A percentile compares a stretch with the other conserved stretches of the same genome.
phyloP scores from a whole-genome alignment of 495 filamentous ascomycete species.

The Penicillium cataractarum region DNA sequence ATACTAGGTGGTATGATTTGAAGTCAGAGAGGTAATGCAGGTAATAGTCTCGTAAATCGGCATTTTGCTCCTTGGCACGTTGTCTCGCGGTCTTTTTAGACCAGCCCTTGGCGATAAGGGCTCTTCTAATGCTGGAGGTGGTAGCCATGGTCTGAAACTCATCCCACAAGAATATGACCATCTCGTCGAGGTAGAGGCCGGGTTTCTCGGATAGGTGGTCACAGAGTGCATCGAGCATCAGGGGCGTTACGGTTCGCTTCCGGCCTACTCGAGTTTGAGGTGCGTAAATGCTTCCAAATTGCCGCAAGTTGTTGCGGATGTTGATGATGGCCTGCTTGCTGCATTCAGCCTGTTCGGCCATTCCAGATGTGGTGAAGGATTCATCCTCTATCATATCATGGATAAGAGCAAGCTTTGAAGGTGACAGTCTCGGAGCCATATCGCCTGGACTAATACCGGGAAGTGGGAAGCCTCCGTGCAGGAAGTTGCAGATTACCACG shows the following conservation, averaged over 20 bases:
- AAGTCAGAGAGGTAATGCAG: neutral
- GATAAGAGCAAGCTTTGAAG: too few relatives aligned
- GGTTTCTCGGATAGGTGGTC: neutral
- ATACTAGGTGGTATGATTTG: neutral
- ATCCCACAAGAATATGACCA: neutral
- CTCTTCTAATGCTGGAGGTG: constrained; percentile 4
- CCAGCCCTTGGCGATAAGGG: too few relatives aligned
- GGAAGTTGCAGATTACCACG: too few relatives aligned
- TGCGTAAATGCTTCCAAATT: neutral
- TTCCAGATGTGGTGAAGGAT: too few relatives aligned
- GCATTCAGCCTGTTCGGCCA: too few relatives aligned
- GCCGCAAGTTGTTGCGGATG: neutral
- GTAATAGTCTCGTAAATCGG: neutral
- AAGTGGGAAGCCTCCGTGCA: too few relatives aligned
- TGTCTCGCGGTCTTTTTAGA: neutral
- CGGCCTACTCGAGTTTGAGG: neutral
- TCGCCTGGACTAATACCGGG: too few relatives aligned
- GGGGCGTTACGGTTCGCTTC: neutral
- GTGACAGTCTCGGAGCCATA: too few relatives aligned
- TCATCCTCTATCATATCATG: too few relatives aligned
- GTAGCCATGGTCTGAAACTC: constrained; percentile 18
- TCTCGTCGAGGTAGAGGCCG: neutral
- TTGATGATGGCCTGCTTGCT: neutral
- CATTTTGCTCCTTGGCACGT: constrained; percentile 17
- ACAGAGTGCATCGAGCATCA: neutral